Evolutionary conservation across 129 eudicot species (phyloP).

Genomic region (Silybum marianum): DNA sequence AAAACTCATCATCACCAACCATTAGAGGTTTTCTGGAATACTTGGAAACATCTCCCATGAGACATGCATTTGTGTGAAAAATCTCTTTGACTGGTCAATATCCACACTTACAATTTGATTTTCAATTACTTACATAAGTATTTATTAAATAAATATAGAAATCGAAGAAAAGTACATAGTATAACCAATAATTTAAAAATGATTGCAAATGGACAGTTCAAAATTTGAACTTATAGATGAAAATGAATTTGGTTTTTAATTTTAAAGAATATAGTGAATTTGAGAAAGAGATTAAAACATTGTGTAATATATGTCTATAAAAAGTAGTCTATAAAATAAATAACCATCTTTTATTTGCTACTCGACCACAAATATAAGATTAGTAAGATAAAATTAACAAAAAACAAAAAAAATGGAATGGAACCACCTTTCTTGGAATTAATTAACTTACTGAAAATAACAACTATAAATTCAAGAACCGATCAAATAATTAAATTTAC

Average conservation of each 20-base stretch:
- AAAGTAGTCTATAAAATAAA: neutral
- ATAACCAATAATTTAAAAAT: neutral
- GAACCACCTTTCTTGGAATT: no score
- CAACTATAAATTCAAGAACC: neutral
- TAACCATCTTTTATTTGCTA: no score
- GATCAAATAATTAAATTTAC: no score
- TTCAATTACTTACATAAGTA: neutral
- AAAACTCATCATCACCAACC: slow-evolving; percentile 3
- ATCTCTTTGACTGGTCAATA: slow-evolving; percentile 31
- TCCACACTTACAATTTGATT: slow-evolving; percentile 23
- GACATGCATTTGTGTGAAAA: slow-evolving; percentile 36
- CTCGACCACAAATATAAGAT: no score
- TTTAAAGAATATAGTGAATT: no score
- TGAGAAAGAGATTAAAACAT: neutral
- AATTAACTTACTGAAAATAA: no score
- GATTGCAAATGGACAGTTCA: neutral
- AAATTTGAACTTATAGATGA: neutral
- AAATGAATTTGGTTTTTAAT: neutral
- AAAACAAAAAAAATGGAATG: no score
- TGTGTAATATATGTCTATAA: no score
- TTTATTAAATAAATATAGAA: neutral
- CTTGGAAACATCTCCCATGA: slow-evolving; percentile 32
- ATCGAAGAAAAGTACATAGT: neutral
- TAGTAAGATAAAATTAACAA: no score
- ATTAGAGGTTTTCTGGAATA: neutral